Evolutionary conservation across 1,284 basidiomycete genomes (phyloP).

Genomic region (Ceratobasidium sp.): DNA sequence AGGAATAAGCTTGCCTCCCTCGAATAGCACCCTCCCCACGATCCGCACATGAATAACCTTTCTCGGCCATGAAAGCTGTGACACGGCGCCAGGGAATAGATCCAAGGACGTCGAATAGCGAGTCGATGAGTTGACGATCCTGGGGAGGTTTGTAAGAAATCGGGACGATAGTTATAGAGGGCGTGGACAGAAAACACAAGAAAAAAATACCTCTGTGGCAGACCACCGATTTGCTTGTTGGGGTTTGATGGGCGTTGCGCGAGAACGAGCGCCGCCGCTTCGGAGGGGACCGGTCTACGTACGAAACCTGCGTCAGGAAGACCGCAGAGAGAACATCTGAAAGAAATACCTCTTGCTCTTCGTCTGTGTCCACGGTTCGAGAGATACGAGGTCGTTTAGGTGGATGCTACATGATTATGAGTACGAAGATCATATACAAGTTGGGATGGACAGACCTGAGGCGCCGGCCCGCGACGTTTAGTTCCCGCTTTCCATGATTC

Average conservation of each 20-base stretch:
- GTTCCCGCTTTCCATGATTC: slow-evolving; percentile 39
- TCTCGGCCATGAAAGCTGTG: slow-evolving; percentile 40
- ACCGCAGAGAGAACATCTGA: background rate
- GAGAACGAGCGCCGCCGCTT: slow-evolving; percentile 41
- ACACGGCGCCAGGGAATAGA: slow-evolving; percentile 42
- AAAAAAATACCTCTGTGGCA: slow-evolving; percentile 1
- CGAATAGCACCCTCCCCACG: slow-evolving; percentile 40
- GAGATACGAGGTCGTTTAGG: slow-evolving; percentile 27
- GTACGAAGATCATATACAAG: background rate
- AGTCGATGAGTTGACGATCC: slow-evolving; percentile 44
- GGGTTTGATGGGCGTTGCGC: slow-evolving; percentile 36
- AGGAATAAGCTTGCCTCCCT: slow-evolving; percentile 15
- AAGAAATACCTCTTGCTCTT: slow-evolving; percentile 31
- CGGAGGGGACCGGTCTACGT: slow-evolving; percentile 32
- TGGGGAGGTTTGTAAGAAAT: no score
- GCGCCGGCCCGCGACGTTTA: slow-evolving; percentile 19
- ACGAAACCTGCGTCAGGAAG: background rate
- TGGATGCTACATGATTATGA: slow-evolving; percentile 9
- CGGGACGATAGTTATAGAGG: no score
- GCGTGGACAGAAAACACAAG: background rate
- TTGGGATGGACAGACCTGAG: slow-evolving; percentile 1
- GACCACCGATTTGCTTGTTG: slow-evolving; percentile 43
- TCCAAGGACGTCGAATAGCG: slow-evolving; percentile 37
- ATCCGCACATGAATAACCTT: slow-evolving; percentile 35
- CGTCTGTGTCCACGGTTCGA: slow-evolving; percentile 19